Base-by-base conservation (phyloP, 371 early-diverging fungal genomes). In the Capniomyces stellatus region DNA sequence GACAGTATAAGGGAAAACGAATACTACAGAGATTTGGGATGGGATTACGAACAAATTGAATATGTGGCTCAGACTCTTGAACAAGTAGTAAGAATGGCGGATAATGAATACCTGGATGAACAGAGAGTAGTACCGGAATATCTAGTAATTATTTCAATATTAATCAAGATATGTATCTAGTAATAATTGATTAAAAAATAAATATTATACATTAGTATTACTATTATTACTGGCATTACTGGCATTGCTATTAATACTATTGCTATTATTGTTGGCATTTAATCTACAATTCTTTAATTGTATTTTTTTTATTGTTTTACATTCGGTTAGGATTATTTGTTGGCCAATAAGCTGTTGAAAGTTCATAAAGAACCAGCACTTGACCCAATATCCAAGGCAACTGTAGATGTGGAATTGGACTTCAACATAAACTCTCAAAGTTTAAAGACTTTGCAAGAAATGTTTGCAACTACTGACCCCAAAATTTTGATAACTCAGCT, bases 401-500 rank as follows among this genome's bases (percentile, higher is more conserved):
- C 6, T 15, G 10, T 35, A 35, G 35, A 10, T 6, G 35, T 35
- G 35, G 15, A 35, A 15, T 15, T 35, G 10, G 15, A 15, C 35
- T 35, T 15, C 35, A 35, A 15, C 35, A 35, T 35, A 35, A 15
- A 35, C 35, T 6, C 6, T 35, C 10, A 35, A 35, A 35, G 15
- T 6, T 15, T 35, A 15, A 15, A 6, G 15, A 6, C 6, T 6
- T 15, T 35, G 35, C 35, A 35, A 35, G 35, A 35, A 15, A 35
- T 35, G 35, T 35, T 35, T 35, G 35, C 10, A 15, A 10, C 15
- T 6, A 35, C 15, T 6, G 70, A 69, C 41, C 66, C 91, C 3
- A 89, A 89, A 0, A 63, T 67, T 1, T 56, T 75, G 24, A 66
- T 89, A 3, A 64, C 62, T n/a, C 56, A 64, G 13, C 64, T 92